Base-by-base conservation (phyloP, 1,139 yeast species). In the Zygoascus hellenicus region DNA sequence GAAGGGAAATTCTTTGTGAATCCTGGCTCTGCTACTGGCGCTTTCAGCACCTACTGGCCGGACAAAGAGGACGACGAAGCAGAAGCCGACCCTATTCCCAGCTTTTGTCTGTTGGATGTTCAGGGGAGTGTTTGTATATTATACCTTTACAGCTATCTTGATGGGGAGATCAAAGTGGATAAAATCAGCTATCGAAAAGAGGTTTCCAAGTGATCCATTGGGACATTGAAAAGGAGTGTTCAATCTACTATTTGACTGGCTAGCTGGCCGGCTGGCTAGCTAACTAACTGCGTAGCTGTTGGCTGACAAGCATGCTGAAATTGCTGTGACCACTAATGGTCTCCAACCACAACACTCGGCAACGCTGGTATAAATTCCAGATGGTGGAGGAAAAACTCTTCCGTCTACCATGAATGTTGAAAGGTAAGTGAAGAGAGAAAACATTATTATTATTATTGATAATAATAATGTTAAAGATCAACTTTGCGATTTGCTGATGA, bases 11-110 rank as follows among this genome's bases (percentile, higher is more conserved):
- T 90, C 65, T 92, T 92, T 60, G 76, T 92, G 22, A 90, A 88
- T 63, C 98, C 98, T 0, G 98, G 98, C 0, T 84, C 95, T 61
- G 95, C 95, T 39, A 89, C 97, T 0, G 98, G 98, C 11, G 96
- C 97, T 0, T 79, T 76, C 57, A 76, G 76, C 43, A 77, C 51
- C 72, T 80, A 64, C 74, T 78, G 66, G 54, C 69, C 67, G 13
- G 73, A 67, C 9, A 66, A 69, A 19, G 68, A 58, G 7, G 63
- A 54, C 14, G 52, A 44, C 7, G 26, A 22, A 22, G 26, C 6
- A 22, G 58, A 51, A 10, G 51, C 49, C 30, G 51, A 49, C 28
- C 55, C 66, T 3, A 74, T 81, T n/a, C 97, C 98, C 1, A 85
- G 95, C 41, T 92, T 92, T 65, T 89, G 96, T 59, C 72, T 92